Evolutionary conservation across 495 filamentous ascomycete species (phyloP).

Genomic region (Xylaria cubensis): DNA sequence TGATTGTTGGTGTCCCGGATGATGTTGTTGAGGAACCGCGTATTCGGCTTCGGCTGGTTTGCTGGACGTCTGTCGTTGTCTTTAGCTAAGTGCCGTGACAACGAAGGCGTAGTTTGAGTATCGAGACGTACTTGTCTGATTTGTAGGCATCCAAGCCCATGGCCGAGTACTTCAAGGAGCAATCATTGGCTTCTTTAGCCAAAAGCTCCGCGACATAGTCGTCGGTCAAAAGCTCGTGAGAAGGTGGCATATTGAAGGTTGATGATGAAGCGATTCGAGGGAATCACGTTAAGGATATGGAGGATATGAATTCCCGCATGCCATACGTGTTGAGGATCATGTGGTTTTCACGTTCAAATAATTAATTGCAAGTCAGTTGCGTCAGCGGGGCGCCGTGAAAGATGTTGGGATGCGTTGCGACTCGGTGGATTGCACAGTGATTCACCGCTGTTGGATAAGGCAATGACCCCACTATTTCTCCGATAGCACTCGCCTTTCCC

Average conservation of each 20-base stretch:
- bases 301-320: neutral
- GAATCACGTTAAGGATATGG: neutral
- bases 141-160: slow-evolving; percentile 75
- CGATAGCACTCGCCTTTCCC: slow-evolving; percentile 28
- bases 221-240: slow-evolving; percentile 62
- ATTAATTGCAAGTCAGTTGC: neutral
- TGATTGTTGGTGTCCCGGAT: slow-evolving; percentile 88
- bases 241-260: slow-evolving; percentile 39
- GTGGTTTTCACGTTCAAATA: neutral
- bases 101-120: slow-evolving; percentile 15
- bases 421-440: neutral
- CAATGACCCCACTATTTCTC: neutral
- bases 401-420: neutral
- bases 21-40: slow-evolving; percentile 84
- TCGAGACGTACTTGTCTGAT: slow-evolving; percentile 62
- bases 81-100: slow-evolving; percentile 19
- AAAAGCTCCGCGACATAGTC: slow-evolving; percentile 78
- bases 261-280: neutral
- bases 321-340: neutral
- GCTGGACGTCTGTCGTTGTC: slow-evolving; percentile 49
- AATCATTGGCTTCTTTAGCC: slow-evolving; percentile 72
- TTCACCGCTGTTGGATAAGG: neutral
- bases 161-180: slow-evolving; percentile 72
- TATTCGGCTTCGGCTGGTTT: slow-evolving; percentile 88
- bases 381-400: slow-evolving; percentile 13